Evolutionary conservation across 1,284 basidiomycete species (phyloP), one percentile per base, ranked within the genome.

Genomic region (Cutaneotrichosporon curvatum): DNA sequence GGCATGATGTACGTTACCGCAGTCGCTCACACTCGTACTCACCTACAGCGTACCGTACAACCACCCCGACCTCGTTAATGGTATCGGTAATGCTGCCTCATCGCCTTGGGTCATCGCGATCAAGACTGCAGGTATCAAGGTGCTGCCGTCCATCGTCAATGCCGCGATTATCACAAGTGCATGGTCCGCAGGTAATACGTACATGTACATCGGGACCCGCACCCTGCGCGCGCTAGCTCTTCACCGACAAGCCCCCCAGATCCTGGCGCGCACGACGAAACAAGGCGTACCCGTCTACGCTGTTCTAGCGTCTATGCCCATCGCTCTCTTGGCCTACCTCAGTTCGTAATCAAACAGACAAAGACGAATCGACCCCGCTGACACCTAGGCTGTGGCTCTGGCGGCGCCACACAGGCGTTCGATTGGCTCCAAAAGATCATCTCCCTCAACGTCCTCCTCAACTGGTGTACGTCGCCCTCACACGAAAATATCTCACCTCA

Each of bases 211-310:
- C 73, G 73, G 50, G 65, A 68, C 46, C 73, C 73, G 28, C n/a
- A 45, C 37, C 19, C 16, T 45, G 14, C 38, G 38, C 22, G 44
- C 31, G 1, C 22, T 40, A 47, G 81, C 89, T 14, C 67, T 78
- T 6, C 75, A 81, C 16, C 81, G 84, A 0, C 85, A 87, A 59
- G 88, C 87, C 0, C 89, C 89, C 0, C 77, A 65, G 37, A 68
- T 89, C 38, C 87, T 95, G 72, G 55, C 77, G 33, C 78, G 67
- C 56, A 78, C 81, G 0, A 78, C 81, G 51, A 77, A 75, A 54
- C 76, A 73, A n/a, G 90, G 90, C 30, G 74, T 92, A 3, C 90
- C 90, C 1, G 80, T 79, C 45, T 73, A 80, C 15, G 78, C 86
- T 11, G 74, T 94, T 43, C 59, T 77, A 3, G 77, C 83, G 58